A percentile compares a stretch with the other conserved stretches of the same genome.
Conservation (phyloP, 129 eudicot species). For the Chrysanthemum makinoi region DNA sequence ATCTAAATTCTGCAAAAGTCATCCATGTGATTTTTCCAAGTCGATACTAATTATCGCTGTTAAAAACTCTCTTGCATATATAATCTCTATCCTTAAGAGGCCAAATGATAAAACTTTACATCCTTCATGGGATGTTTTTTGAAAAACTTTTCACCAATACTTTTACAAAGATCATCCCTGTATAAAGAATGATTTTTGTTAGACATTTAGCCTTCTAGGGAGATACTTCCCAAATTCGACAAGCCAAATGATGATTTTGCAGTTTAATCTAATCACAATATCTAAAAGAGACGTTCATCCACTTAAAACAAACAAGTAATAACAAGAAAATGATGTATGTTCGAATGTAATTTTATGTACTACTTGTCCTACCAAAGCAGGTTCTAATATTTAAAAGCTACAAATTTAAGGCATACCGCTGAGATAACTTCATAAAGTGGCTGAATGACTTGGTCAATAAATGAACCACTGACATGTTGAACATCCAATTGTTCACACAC, state of each 20-base stretch:
- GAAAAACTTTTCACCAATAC: no score
- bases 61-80: no score
- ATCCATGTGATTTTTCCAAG: not conserved
- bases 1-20: slow-evolving; percentile 9
- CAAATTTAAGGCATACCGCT: slow-evolving; percentile 56
- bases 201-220: no score
- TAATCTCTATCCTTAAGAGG: no score
- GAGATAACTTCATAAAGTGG: slow-evolving; percentile 83
- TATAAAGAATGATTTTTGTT: no score
- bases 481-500: slow-evolving; percentile 69
- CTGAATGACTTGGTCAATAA: slow-evolving; percentile 62
- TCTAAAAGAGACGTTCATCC: no score
- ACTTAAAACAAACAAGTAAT: not conserved
- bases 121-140: no score
- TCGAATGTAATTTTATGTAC: not conserved
- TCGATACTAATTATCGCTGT: not conserved
- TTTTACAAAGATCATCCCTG: no score
- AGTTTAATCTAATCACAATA: no score
- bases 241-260: no score
- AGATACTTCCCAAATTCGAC: no score
- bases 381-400: not conserved
- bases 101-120: no score
- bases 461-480: slow-evolving; percentile 84
- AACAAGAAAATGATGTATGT: not conserved
- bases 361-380: not conserved